Base-by-base conservation (phyloP, 2,329 filamentous ascomycete genomes). In the Colletotrichum sp. region DNA sequence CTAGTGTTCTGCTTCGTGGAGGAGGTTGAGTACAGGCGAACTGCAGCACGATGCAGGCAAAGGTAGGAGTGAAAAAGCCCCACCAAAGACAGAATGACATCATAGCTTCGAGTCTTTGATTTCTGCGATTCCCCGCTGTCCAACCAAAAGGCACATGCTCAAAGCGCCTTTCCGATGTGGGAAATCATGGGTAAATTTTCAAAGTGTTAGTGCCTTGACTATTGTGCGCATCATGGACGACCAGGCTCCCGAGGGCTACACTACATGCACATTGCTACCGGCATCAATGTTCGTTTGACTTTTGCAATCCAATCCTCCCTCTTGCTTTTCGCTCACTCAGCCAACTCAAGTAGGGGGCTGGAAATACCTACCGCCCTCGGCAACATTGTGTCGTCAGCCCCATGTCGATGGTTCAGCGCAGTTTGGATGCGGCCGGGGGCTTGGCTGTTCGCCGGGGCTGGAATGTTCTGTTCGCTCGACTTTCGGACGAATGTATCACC, bases 401-500 rank as follows among this genome's bases (percentile, higher is more conserved):
- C 64, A 62, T 69, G 28, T 52, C 36, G 18, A 39, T 16, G 30
- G 24, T 71, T 9, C 44, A 57, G 60, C 34, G 21, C 44, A 26
- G 64, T 28, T 52, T 68, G 66, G 34, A 69, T 65, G 74, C 65
- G 71, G 49, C 71, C 71, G 24, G 21, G 39, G 70, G 57, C 59
- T 64, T 57, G 67, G 16, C 57, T 39, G 57, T 57, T 60, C 49
- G 36, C 28, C 21, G 30, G 63, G 69, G 69, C 69, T 75, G 72
- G 72, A 72, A 75, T 72, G 63, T 62, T 73, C 71, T 69, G 34
- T 66, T 59, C 13, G 26, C 36, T 62, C 62, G 59, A 67, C 24
- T 21, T 73, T 49, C 32, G 59, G 71, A 74, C 49, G 71, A 21
- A 74, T 74, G 74, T 76, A 67, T 76, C 74, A 65, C 49, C 70